These are phyloP conservation scores for Colletotrichum neosansevieriae DNA, from an alignment of 2,329 filamentous ascomycete genomes.

Conservation along the genomic window DNA sequence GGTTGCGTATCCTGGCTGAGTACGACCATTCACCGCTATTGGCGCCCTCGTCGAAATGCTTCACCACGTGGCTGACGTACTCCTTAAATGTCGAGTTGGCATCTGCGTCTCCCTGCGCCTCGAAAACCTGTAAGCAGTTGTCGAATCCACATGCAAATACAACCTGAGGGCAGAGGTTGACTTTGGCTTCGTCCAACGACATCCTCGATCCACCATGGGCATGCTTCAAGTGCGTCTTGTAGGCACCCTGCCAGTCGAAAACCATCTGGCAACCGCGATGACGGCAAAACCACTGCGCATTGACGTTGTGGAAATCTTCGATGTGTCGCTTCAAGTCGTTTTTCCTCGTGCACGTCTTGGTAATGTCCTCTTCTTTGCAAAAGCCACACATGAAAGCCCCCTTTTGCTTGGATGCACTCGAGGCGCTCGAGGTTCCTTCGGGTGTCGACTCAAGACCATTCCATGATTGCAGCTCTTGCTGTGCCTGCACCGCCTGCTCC, in stretches of 20 bases:
- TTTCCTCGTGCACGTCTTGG: slow-evolving; percentile 59
- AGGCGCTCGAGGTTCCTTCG: slow-evolving; percentile 43
- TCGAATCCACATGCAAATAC: slow-evolving; percentile 63
- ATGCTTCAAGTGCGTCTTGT: slow-evolving; percentile 60
- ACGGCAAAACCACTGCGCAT: slow-evolving; percentile 60
- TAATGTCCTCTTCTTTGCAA: slow-evolving; percentile 56
- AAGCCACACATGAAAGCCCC: slow-evolving; percentile 55
- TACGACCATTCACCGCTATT: slow-evolving; percentile 58
- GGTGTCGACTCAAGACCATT: slow-evolving; percentile 35
- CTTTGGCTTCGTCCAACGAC: slow-evolving; percentile 56
- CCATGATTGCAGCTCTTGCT: slow-evolving; percentile 35
- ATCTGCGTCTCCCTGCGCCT: slow-evolving; percentile 55
- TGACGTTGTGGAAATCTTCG: slow-evolving; percentile 60
- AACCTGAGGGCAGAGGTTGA: slow-evolving; percentile 58
- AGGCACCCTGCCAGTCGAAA: slow-evolving; percentile 62
- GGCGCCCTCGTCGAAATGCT: slow-evolving; percentile 59
- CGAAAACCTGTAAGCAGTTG: slow-evolving; percentile 58
- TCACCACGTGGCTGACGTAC: slow-evolving; percentile 60
- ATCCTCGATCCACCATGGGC: slow-evolving; percentile 57
- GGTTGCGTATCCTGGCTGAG: slow-evolving; percentile 58
- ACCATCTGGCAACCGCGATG: slow-evolving; percentile 57
- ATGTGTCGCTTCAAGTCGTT: slow-evolving; percentile 63
- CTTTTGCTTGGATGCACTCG: slow-evolving; percentile 51
- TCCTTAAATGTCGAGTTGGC: slow-evolving; percentile 55
- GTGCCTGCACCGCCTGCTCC: slow-evolving; percentile 24